Base-by-base conservation (phyloP, 257 asterid genomes). In the Marsdenia floribunda region DNA sequence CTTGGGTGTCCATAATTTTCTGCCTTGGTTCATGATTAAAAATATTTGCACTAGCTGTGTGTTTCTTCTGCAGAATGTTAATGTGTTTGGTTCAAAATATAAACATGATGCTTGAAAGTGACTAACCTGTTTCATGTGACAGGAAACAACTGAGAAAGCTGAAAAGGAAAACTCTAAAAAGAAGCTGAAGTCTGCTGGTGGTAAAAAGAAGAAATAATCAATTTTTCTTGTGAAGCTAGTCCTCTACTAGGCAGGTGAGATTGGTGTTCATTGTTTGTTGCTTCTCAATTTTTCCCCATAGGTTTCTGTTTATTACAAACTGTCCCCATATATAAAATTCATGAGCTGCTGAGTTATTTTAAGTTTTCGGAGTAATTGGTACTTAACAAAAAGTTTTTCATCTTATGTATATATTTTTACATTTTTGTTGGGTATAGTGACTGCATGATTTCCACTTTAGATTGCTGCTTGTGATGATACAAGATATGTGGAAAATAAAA, bases 161-260 rank as follows among this genome's bases (percentile, higher is more conserved):
- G 90, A 79, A 55, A 91, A 93, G 86, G 93, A 87, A 85, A 69
- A 84, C 37, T 83, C 82, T 68, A 90, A 84, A 88, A 94, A 91
- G 79, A 91, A 91, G 86, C 33, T 83, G 14, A 94, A 94, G 88
- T 80, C 82, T 69, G 87, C 84, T 13, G 76, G 80, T 29, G 88
- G 85, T 38, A 86, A 76, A 89, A 93, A 85, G 87, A 93, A 90
- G 93, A 87, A 88, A 78, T 88, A 83, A 82, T 68, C 58, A 47
- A 63, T 29, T 64, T 50, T 50, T 26, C 61, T 60, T 50, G 6
- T n/a, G 26, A 65, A 65, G 22, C 29, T 24, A 37, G 50, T 65
- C 40, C 50, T 65, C 70, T 35, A 16, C 46, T 37, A 35, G 70
- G 49, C 50, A 37, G 49, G 70, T 65, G 15, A 35, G 6, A 5